Base-by-base conservation (phyloP, 805 yeast genomes). In the Candida dendrica region DNA sequence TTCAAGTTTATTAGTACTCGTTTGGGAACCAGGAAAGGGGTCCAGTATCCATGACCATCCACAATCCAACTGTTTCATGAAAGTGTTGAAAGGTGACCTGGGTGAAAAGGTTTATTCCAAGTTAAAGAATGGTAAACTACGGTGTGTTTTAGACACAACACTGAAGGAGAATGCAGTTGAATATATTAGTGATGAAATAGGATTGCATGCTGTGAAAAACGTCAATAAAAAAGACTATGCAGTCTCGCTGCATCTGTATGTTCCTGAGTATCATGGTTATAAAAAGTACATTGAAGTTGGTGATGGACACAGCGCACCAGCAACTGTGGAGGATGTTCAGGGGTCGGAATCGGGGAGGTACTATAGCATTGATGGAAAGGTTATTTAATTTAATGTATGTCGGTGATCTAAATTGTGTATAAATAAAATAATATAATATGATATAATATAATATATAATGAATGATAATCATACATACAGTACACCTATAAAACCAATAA, bases 1-100 rank as follows among this genome's bases (percentile, higher is more conserved):
- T 47, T 72, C 76, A 37, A 66, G 66, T 44, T 53, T 71, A 36
- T 59, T 69, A 32, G 58, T 71, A 9, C 50, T 71, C 20, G 74
- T 70, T 10, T 71, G 76, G 76, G 57, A 63, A 26, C 75, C 75
- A 1, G 69, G 69, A 2, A 65, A 64, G 47, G 53, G 64, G 14
- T 61, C 68, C 34, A 71, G 72, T 35, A 68, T 71, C 41, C 76
- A 71, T 50, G 71, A 70, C 52, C 76, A 71, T 47, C 75, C 75
- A 31, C 60, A 66, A 37, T 74, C 75, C 10, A 74, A 71, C 51
- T 71, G 75, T 49, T 65, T 71, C 45, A 69, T 71, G 68, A 71
- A 71, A 52, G 59, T 70, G 31, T 48, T 71, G 43, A 61, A 65
- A 44, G 75, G 53, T 3, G 40, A 44, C 2, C 24, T 50, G 5